A percentile compares a stretch with the other conserved stretches of the same genome.
Conservation (phyloP, 2,329 filamentous ascomycete species). For the Penicillium concentricum region DNA sequence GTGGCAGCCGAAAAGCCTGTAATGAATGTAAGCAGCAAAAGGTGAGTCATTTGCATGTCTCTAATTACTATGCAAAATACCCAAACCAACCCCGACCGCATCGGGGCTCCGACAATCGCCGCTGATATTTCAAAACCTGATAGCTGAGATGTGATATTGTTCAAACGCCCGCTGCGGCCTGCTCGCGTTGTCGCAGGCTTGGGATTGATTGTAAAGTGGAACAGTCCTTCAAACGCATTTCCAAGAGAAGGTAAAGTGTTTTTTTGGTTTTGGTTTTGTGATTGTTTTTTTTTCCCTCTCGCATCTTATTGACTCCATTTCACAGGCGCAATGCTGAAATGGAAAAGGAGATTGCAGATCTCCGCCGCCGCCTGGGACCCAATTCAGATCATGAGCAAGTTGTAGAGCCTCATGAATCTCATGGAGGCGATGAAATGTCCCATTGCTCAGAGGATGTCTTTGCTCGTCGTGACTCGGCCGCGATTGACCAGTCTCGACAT, state of each 20-base stretch:
- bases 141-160: conserved; percentile 66
- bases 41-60: conserved; percentile 42
- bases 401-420: conserved; percentile 26
- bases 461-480: conserved; percentile 31
- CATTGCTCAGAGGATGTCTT: conserved; percentile 38
- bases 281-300: background rate
- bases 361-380: conserved; percentile 45
- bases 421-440: conserved; percentile 32
- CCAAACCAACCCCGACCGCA: background rate
- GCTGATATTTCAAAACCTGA: conserved; percentile 17
- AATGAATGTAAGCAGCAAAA: conserved; percentile 69
- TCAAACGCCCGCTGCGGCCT: conserved; percentile 61
- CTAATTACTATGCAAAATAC: conserved; percentile 5
- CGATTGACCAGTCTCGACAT: conserved; percentile 27
- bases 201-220: conserved; percentile 64
- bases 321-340: conserved; percentile 61
- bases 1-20: conserved; percentile 54
- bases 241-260: conserved; percentile 51
- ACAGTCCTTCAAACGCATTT: conserved; percentile 64
- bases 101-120: background rate
- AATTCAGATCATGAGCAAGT: conserved; percentile 29
- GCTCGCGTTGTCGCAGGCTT: conserved; percentile 61
- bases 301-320: conserved; percentile 9
- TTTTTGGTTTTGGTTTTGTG: background rate
- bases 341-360: conserved; percentile 56